phyloP scores from a whole-genome alignment of 805 yeast genomes.

The Yamadazyma tumulicola region DNA sequence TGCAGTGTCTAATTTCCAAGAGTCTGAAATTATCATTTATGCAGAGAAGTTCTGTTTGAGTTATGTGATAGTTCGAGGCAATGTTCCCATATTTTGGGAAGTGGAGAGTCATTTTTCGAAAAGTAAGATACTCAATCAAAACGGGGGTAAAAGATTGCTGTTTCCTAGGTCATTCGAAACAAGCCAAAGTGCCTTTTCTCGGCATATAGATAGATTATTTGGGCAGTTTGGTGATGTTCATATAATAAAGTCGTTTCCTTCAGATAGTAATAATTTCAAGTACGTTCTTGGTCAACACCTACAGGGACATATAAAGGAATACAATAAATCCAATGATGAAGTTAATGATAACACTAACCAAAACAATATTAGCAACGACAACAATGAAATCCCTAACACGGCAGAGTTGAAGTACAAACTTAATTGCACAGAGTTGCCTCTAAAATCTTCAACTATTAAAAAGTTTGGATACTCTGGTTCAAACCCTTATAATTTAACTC shows the following conservation, averaged over 20 bases:
- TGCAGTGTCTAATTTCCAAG: conserved; percentile 48
- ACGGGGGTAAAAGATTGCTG: conserved; percentile 37
- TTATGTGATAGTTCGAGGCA: conserved; percentile 47
- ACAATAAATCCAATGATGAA: conserved; percentile 16
- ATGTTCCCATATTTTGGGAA: conserved; percentile 56
- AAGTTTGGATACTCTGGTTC: conserved; percentile 31
- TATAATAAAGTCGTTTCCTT: conserved; percentile 47
- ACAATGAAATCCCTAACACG: not conserved
- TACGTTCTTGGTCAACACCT: conserved; percentile 43
- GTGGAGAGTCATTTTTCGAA: conserved; percentile 40
- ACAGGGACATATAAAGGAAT: conserved; percentile 32
- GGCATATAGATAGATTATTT: conserved; percentile 48
- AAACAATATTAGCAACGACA: not conserved
- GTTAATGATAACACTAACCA: not conserved
- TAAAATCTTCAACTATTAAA: conserved; percentile 29
- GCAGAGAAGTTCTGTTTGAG: conserved; percentile 39
- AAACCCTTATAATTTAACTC: conserved; percentile 32
- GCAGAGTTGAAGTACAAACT: conserved; percentile 10
- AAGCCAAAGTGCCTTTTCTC: conserved; percentile 47
- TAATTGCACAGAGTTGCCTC: conserved; percentile 27
- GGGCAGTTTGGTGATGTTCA: conserved; percentile 49
- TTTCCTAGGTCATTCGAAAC: conserved; percentile 54
- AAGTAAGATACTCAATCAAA: conserved; percentile 28
- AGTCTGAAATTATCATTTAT: conserved; percentile 48
- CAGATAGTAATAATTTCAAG: conserved; percentile 38